Evolutionary conservation across 139 green algal genomes (phyloP).

Genomic region (Limnomonas spitsbergensis): DNA sequence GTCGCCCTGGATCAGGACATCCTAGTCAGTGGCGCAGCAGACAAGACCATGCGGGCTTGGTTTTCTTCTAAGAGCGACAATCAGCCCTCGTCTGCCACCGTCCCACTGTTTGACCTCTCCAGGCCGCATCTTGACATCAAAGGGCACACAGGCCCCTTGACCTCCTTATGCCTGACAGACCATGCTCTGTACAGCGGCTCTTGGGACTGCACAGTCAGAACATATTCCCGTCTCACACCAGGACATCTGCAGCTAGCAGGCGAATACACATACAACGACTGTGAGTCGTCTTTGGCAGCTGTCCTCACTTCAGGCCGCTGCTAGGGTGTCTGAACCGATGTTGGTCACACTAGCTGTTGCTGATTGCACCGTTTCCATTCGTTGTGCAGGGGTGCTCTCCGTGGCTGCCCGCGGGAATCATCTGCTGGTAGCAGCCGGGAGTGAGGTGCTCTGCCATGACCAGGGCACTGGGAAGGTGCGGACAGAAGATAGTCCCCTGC

Average conservation of each 20-base stretch:
- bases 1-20: slow-evolving; percentile 46
- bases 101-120: slow-evolving; percentile 48
- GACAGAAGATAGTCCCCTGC: too few species aligned
- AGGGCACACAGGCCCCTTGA: slow-evolving; percentile 63
- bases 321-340: not conserved
- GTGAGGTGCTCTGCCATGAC: slow-evolving; percentile 4
- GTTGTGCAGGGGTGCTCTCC: slow-evolving; percentile 42
- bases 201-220: slow-evolving; percentile 31
- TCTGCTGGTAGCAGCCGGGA: slow-evolving; percentile 46
- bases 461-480: slow-evolving; percentile 1
- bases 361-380: not conserved
- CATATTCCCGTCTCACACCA: not conserved
- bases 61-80: not conserved
- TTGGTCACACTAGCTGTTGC: not conserved
- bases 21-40: slow-evolving; percentile 44
- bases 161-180: slow-evolving; percentile 44
- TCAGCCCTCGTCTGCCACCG: not conserved
- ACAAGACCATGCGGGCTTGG: slow-evolving; percentile 51
- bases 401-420: slow-evolving; percentile 34
- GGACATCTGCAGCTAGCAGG: not conserved
- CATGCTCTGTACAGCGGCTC: slow-evolving; percentile 29
- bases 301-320: not conserved
- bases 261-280: not conserved
- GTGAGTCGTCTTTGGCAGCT: not conserved
- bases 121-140: slow-evolving; percentile 26